Evolutionary conservation across 2,329 filamentous ascomycete genomes (phyloP).

Genomic region (Ophiostoma sp.): DNA sequence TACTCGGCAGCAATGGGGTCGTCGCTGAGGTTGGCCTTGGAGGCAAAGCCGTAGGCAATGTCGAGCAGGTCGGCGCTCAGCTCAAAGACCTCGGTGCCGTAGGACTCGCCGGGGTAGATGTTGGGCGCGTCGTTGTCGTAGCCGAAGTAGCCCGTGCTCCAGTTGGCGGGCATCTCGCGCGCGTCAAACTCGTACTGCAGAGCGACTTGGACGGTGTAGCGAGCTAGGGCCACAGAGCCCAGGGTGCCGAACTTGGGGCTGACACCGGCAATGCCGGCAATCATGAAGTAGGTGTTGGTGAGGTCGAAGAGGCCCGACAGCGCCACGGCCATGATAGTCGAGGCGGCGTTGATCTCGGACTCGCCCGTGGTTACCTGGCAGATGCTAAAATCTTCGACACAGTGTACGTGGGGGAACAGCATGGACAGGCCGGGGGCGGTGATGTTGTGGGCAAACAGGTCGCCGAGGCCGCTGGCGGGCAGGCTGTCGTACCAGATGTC

Average conservation of each 20-base stretch:
- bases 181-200: slow-evolving; percentile 71
- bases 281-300: slow-evolving; percentile 61
- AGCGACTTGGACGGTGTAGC: slow-evolving; percentile 67
- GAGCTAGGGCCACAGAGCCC: slow-evolving; percentile 60
- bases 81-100: slow-evolving; percentile 67
- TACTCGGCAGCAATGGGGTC: slow-evolving; percentile 46
- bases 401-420: slow-evolving; percentile 59
- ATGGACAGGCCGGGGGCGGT: slow-evolving; percentile 59
- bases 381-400: slow-evolving; percentile 53
- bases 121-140: slow-evolving; percentile 52
- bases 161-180: slow-evolving; percentile 61
- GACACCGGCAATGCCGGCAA: slow-evolving; percentile 68
- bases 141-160: slow-evolving; percentile 62
- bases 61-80: slow-evolving; percentile 55
- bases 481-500: slow-evolving; percentile 55
- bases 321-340: slow-evolving; percentile 58
- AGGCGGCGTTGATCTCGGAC: slow-evolving; percentile 68
- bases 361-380: slow-evolving; percentile 67
- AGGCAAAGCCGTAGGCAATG: slow-evolving; percentile 47
- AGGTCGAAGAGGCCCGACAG: slow-evolving; percentile 60
- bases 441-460: slow-evolving; percentile 53
- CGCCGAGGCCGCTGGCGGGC: slow-evolving; percentile 41
- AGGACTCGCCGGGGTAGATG: slow-evolving; percentile 53
- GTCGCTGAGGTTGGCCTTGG: slow-evolving; percentile 48
- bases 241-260: slow-evolving; percentile 63